Percentiles rank a stretch among this genome's conserved stretches.
These are phyloP conservation scores for Thuja plicata DNA, from an alignment of 83 land plant species.

Conservation along the genomic window DNA sequence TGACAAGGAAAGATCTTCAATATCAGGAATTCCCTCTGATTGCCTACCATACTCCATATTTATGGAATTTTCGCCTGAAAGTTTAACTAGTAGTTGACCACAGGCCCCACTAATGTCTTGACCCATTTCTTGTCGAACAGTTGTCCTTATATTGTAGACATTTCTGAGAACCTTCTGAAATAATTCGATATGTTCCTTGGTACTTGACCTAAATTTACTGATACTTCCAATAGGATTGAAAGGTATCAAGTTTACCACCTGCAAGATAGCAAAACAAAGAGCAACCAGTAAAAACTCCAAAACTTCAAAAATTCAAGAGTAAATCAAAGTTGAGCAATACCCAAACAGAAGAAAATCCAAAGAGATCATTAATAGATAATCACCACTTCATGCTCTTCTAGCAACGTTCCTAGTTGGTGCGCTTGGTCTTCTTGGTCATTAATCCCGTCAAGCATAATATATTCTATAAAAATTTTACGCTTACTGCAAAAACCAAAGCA, in stretches of 20 bases:
- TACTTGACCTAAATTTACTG: conserved; percentile 58
- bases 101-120: conserved; percentile 98
- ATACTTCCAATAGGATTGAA: conserved; percentile 81
- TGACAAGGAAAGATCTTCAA: conserved; percentile 51
- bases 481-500: conserved; percentile 47
- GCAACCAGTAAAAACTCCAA: not conserved
- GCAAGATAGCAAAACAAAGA: conserved; percentile 16
- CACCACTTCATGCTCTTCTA: conserved; percentile 84
- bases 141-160: conserved; percentile 80
- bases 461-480: conserved; percentile 89
- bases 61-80: conserved; percentile 26
- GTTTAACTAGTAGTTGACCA: conserved; percentile 82
- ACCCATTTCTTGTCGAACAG: conserved; percentile 94
- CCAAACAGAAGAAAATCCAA: not conserved
- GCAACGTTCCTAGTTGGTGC: conserved; percentile 83
- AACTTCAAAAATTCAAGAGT: not conserved
- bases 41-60: conserved; percentile 11
- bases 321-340: conserved; percentile 1
- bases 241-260: conserved; percentile 97
- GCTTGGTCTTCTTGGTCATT: conserved; percentile 93
- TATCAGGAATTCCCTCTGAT: conserved; percentile 47
- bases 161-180: conserved; percentile 88
- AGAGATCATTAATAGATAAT: conserved; percentile 18
- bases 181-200: conserved; percentile 36
- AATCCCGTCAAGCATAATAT: conserved; percentile 94